Conservation (phyloP, 257 asterid species). For the Gentiana macrophylla region DNA sequence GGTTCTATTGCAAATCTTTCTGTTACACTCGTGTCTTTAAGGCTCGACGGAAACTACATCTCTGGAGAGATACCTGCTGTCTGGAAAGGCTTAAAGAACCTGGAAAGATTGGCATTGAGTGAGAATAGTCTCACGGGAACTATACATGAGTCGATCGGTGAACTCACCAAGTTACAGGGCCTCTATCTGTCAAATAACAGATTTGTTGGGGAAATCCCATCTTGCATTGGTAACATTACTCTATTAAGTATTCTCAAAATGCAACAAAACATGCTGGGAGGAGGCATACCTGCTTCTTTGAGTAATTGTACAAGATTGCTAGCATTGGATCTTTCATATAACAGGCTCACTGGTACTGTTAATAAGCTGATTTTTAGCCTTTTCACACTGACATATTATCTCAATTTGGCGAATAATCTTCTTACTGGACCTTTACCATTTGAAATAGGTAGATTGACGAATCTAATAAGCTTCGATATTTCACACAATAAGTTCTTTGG, state of each 20-base stretch:
- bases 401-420: neutral
- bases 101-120: neutral
- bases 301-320: neutral
- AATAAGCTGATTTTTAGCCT: neutral
- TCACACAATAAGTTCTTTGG: neutral
- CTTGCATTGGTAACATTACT: neutral
- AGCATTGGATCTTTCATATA: neutral
- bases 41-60: neutral
- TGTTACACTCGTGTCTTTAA: neutral
- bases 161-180: neutral
- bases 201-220: neutral
- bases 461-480: conserved; percentile 2
- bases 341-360: neutral
- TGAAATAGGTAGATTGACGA: neutral
- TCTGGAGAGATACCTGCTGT: conserved; percentile 4
- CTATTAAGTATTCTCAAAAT: neutral
- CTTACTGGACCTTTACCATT: conserved; percentile 2
- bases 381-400: neutral
- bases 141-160: neutral
- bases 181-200: neutral
- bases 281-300: conserved; percentile 2
- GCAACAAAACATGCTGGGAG: neutral
- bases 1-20: conserved; percentile 6
- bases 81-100: neutral
- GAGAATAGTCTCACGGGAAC: neutral